Conservation (phyloP, 768 basidiomycete genomes). For the Xerocomellus amylosporus region DNA sequence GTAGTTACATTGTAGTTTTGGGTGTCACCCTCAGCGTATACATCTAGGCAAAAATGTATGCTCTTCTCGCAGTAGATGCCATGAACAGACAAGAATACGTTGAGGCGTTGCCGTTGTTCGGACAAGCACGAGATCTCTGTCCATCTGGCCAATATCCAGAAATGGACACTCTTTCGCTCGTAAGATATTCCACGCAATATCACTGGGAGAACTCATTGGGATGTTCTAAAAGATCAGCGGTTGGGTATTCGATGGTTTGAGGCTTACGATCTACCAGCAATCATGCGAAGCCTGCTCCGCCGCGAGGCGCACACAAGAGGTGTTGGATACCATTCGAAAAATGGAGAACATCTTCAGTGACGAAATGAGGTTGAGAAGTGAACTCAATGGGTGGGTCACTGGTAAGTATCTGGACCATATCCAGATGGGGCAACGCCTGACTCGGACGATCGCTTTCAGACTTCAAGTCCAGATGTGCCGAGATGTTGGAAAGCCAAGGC, state of each 20-base stretch:
- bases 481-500: constrained; percentile 4
- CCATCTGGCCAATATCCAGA: constrained; percentile 6
- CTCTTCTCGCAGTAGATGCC: constrained; percentile 9
- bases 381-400: constrained; percentile 6
- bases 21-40: neutral
- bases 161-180: constrained; percentile 14
- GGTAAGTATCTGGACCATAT: constrained; percentile 1
- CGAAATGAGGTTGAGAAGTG: constrained; percentile 7
- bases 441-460: neutral
- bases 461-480: constrained; percentile 6
- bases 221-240: constrained; percentile 10
- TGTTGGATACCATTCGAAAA: neutral
- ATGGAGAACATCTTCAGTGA: constrained; percentile 5
- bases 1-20: neutral
- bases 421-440: neutral
- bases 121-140: constrained; percentile 10
- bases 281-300: constrained; percentile 10
- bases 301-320: neutral
- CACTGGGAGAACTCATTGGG: neutral
- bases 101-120: neutral
- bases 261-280: constrained; percentile 3
- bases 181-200: neutral
- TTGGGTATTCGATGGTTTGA: constrained; percentile 16
- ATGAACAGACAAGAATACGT: neutral
- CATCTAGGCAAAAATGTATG: constrained; percentile 16